phyloP scores from a whole-genome alignment of 768 basidiomycete genomes.

The Tulasnella sp. region DNA sequence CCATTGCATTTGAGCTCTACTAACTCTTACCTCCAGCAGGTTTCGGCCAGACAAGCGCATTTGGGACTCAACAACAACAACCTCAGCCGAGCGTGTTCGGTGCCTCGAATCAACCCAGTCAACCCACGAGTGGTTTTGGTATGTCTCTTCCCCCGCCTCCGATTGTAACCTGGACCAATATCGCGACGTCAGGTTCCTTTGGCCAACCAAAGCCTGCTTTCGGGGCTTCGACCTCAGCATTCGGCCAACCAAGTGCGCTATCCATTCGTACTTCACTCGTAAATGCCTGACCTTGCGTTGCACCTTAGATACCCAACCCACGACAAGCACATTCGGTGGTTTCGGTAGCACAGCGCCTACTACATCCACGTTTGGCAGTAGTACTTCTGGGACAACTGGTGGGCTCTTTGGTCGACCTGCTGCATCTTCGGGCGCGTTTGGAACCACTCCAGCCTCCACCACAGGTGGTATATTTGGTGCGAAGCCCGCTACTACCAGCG shows the following conservation, averaged over 20 bases:
- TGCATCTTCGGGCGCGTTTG: slow-evolving; percentile 21
- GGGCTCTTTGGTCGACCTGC: slow-evolving; percentile 11
- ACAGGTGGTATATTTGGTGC: slow-evolving; percentile 48
- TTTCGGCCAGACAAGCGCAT: slow-evolving; percentile 59
- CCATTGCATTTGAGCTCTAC: not conserved
- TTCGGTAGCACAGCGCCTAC: slow-evolving; percentile 43
- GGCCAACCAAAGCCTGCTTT: slow-evolving; percentile 56
- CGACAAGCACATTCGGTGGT: slow-evolving; percentile 39
- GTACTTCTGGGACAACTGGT: slow-evolving; percentile 1
- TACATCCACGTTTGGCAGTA: slow-evolving; percentile 17
- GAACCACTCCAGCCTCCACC: slow-evolving; percentile 34
- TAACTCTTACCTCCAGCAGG: slow-evolving; percentile 26
- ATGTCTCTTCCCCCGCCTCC: not conserved
- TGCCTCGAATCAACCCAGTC: slow-evolving; percentile 33
- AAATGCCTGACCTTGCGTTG: not conserved
- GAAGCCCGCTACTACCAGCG: slow-evolving; percentile 28
- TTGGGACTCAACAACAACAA: slow-evolving; percentile 35
- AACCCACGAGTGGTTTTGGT: slow-evolving; percentile 19
- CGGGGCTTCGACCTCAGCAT: slow-evolving; percentile 34
- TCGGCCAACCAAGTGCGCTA: slow-evolving; percentile 19
- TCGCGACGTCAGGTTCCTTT: slow-evolving; percentile 31
- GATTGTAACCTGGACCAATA: slow-evolving; percentile 14
- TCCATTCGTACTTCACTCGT: not conserved
- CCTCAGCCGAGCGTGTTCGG: slow-evolving; percentile 43
- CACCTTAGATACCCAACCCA: slow-evolving; percentile 11